These are phyloP conservation scores for Saccharomycopsis sp. DNA, from an alignment of 805 yeast genomes.

Conservation along the genomic window DNA sequence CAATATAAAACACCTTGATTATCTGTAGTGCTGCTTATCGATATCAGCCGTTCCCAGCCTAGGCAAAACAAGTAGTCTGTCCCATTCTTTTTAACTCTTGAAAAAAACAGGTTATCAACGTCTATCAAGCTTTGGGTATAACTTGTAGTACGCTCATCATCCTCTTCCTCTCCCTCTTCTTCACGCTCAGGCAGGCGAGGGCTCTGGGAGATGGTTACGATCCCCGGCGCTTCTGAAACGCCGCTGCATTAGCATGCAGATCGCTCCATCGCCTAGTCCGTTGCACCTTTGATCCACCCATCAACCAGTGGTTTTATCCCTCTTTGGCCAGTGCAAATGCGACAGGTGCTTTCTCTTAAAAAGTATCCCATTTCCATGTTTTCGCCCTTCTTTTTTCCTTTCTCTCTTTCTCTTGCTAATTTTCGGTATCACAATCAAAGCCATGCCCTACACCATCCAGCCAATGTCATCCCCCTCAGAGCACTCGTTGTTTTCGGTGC, in stretches of 20 bases:
- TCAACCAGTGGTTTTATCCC: not conserved
- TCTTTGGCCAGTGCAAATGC: not conserved
- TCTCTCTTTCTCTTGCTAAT: not conserved
- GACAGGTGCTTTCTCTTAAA: not conserved
- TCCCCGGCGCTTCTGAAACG: too few species aligned
- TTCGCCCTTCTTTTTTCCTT: not conserved
- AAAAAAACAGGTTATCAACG: not conserved
- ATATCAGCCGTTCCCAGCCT: not conserved
- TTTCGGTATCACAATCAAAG: not conserved
- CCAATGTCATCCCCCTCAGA: slow-evolving; percentile 19
- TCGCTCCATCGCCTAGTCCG: too few species aligned
- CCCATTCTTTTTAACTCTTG: not conserved
- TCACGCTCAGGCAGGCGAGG: too few species aligned
- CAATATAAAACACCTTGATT: not conserved
- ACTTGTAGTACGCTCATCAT: too few species aligned
- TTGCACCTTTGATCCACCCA: not conserved
- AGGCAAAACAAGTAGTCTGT: too few species aligned
- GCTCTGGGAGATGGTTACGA: too few species aligned
- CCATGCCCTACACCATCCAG: slow-evolving; percentile 8
- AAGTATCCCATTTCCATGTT: not conserved
- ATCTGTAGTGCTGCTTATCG: not conserved
- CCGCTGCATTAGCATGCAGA: too few species aligned
- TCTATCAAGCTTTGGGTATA: not conserved
- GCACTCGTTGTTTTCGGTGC: slow-evolving; percentile 19
- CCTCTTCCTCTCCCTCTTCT: too few species aligned